Conservation (phyloP, 805 yeast genomes). For the Diddensiella santjacobensis region DNA sequence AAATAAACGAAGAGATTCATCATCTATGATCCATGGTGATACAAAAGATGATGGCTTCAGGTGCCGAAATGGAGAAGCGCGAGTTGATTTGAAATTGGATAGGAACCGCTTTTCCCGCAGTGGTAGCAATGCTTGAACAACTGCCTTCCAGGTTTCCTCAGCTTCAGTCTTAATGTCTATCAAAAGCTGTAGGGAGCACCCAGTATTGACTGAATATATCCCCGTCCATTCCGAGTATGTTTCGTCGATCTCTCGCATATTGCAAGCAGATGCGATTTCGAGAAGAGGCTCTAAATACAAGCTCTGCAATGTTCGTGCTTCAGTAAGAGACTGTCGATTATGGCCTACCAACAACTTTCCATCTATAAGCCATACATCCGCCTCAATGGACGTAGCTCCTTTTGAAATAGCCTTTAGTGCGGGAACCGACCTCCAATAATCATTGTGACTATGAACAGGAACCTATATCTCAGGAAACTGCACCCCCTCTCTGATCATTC, state of each 20-base stretch:
- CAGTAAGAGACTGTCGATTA: neutral
- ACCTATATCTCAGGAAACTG: conserved; percentile 10
- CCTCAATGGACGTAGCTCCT: conserved; percentile 60
- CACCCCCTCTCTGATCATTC: neutral
- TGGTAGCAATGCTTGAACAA: conserved; percentile 45
- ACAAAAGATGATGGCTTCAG: neutral
- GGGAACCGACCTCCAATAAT: conserved; percentile 60
- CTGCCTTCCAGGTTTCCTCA: conserved; percentile 41
- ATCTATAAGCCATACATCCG: conserved; percentile 54
- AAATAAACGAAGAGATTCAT: neutral
- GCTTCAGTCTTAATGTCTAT: conserved; percentile 57
- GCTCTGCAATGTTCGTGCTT: neutral
- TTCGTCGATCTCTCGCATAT: neutral
- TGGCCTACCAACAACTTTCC: conserved; percentile 6
- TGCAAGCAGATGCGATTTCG: conserved; percentile 1
- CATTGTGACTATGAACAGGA: conserved; percentile 64
- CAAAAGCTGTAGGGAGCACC: conserved; percentile 48
- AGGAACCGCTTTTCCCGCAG: conserved; percentile 49
- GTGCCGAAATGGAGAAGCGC: neutral
- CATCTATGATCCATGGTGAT: conserved; percentile 6
- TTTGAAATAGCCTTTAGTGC: conserved; percentile 50
- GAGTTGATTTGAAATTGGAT: conserved; percentile 38
- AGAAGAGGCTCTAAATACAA: neutral
- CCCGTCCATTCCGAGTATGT: conserved; percentile 5
- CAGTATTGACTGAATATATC: conserved; percentile 8